These are phyloP conservation scores for Polytrichum formosum DNA, from an alignment of 225 moss, liverwort and hornwort genomes.

Conservation along the genomic window DNA sequence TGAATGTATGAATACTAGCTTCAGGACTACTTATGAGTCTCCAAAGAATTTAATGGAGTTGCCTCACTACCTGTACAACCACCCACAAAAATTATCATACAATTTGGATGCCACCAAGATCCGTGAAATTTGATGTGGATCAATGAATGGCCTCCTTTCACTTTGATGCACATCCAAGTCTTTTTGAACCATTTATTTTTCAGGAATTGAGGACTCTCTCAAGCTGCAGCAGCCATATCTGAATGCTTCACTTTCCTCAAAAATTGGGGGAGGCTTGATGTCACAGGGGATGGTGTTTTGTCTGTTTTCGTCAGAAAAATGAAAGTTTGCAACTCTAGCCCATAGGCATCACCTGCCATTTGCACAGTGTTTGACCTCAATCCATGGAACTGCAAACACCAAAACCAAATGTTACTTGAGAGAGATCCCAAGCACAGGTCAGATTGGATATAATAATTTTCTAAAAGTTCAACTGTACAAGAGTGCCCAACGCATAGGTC, in stretches of 20 bases:
- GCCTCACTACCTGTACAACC: not conserved
- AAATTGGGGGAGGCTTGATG: conserved; percentile 53
- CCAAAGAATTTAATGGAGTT: not conserved
- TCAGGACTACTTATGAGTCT: too few relatives aligned
- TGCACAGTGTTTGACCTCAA: conserved; percentile 62
- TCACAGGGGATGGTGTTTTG: conserved; percentile 17
- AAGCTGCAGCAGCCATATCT: conserved; percentile 44
- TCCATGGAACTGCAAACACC: conserved; percentile 73
- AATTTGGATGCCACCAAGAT: not conserved
- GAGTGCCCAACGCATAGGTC: too few relatives aligned
- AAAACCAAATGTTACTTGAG: not conserved
- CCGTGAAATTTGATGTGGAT: not conserved
- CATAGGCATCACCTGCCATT: conserved; percentile 27
- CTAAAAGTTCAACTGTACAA: too few relatives aligned
- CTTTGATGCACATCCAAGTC: not conserved
- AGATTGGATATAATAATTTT: too few relatives aligned
- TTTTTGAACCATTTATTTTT: not conserved
- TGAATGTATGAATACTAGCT: too few relatives aligned
- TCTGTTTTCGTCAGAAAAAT: conserved; percentile 59
- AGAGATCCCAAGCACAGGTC: too few relatives aligned
- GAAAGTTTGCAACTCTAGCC: conserved; percentile 25
- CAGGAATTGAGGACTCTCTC: conserved; percentile 5
- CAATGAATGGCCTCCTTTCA: not conserved
- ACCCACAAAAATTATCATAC: conserved; percentile 1
- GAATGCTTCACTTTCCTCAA: conserved; percentile 66